Conservation (phyloP, 2,329 filamentous ascomycete species). For the Stagonosporopsis chrysanthemi region DNA sequence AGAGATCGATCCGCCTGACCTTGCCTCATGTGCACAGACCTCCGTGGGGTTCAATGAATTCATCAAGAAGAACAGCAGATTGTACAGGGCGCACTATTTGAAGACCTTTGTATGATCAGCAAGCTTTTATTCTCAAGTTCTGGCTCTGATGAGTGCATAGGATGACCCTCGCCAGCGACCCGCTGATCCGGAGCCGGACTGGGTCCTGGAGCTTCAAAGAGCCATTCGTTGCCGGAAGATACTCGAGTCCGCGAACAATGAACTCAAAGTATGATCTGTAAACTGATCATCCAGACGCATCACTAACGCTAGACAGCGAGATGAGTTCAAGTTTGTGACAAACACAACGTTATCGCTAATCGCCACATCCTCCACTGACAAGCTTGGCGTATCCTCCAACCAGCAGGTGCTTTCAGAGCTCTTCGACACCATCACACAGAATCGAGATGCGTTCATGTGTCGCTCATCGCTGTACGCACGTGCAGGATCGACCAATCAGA, state of each 20-base stretch:
- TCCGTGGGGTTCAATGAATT: conserved; percentile 58
- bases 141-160: conserved; percentile 34
- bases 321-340: conserved; percentile 46
- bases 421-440: conserved; percentile 57
- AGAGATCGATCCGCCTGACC: conserved; percentile 41
- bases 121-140: background rate
- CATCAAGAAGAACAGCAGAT: conserved; percentile 63
- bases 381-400: conserved; percentile 57
- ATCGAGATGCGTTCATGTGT: conserved; percentile 67
- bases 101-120: conserved; percentile 58
- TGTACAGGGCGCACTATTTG: conserved; percentile 71
- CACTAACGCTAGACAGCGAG: conserved; percentile 29
- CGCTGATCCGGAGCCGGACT: conserved; percentile 39
- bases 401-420: conserved; percentile 45
- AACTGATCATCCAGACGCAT: background rate
- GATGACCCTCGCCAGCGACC: conserved; percentile 49
- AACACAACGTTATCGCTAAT: conserved; percentile 53
- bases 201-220: conserved; percentile 42
- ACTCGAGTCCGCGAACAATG: conserved; percentile 51
- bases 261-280: conserved; percentile 47
- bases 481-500: conserved; percentile 56
- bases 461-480: conserved; percentile 65
- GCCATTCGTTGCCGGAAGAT: conserved; percentile 52
- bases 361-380: conserved; percentile 47
- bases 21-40: conserved; percentile 41